Evolutionary conservation across 106 monocot species (phyloP), one percentile per base, ranked within the genome.

Genomic region (Dendrobium officinale): DNA sequence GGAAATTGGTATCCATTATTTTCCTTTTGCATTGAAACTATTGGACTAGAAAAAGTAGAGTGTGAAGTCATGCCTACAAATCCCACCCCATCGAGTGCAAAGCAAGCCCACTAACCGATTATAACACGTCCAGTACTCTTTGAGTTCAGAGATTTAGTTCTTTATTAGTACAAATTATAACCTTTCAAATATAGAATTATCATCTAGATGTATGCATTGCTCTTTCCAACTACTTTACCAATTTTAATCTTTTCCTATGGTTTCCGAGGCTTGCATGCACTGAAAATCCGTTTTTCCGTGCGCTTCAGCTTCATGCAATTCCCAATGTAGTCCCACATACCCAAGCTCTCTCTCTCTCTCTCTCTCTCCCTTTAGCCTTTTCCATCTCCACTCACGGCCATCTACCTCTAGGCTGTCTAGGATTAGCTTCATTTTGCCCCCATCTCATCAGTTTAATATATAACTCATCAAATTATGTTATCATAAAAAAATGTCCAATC

Each of bases 241-340:
- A 45, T 45, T 7, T 45, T 56, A 11, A 56, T 11, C 13, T 56
- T 56, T 56, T 56, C 13, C 56, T 3, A 56, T 56, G 56, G 3
- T 16, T 56, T 56, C 56, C 56, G 56, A 56, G 56, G 4, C 19
- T 15, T 19, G 19, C 19, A 19, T 19, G 19, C 56, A 56, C 56
- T 56, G 56, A 61, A 61, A 61, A 61, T 61, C 61, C 22, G 61
- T 61, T 61, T 61, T 37, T 61, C n/a, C 22, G 61, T 61, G 61
- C 61, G 8, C 1, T 61, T 61, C 56, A 61, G 61, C 22, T 61
- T 20, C 61, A 19, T n/a, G 61, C 61, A n/a, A 61, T 61, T 61
- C 61, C 61, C 61, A 8, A 61, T n/a, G 61, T 8, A 61, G 61
- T 61, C 61, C 3, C 51, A 45, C 9, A 45, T 9, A 45, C 45